phyloP scores from a whole-genome alignment of 768 basidiomycete genomes.

The Leccinum subtestaceum region DNA sequence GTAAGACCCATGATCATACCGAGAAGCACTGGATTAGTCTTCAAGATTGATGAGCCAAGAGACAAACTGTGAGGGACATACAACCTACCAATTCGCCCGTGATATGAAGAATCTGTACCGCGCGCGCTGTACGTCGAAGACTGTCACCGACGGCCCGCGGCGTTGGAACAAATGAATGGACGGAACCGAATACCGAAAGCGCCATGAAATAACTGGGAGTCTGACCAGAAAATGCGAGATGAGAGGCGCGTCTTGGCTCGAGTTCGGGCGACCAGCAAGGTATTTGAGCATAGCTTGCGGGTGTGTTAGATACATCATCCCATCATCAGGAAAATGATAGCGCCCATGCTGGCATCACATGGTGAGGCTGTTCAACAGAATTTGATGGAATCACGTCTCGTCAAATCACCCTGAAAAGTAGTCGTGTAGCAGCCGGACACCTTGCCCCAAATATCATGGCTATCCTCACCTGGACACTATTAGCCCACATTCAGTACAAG shows the following conservation, averaged over 20 bases:
- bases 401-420: neutral
- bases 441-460: neutral
- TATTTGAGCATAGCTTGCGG: neutral
- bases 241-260: neutral
- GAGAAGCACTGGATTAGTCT: constrained; percentile 18
- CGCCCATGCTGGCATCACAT: neutral
- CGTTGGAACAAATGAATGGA: neutral
- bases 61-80: neutral
- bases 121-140: neutral
- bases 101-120: constrained; percentile 11
- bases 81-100: constrained; percentile 19
- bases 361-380: neutral
- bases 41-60: neutral
- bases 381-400: neutral
- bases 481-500: too few species aligned
- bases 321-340: neutral
- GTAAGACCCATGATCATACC: constrained; percentile 7
- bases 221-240: constrained; percentile 12
- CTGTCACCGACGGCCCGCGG: neutral
- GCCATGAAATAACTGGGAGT: constrained; percentile 6
- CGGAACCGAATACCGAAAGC: neutral
- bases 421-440: neutral
- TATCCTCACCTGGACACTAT: neutral
- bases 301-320: neutral
- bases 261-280: too few species aligned